Percentiles rank a stretch among this genome's conserved stretches.
These are phyloP conservation scores for Cubamyces sp. DNA, from an alignment of 768 basidiomycete species.

Conservation along the genomic window DNA sequence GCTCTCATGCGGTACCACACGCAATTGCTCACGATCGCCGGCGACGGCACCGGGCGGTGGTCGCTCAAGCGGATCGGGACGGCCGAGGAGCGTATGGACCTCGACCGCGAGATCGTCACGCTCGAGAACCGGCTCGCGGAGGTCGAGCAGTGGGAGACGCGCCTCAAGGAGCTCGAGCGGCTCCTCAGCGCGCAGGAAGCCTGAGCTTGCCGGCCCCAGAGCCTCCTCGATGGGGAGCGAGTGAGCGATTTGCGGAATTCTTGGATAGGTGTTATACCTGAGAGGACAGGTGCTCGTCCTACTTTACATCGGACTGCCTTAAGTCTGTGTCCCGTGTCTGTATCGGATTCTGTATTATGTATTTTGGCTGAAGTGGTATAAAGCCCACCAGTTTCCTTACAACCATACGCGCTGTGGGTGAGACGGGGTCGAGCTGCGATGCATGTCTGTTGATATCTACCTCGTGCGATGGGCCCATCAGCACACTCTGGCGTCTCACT, in stretches of 20 bases:
- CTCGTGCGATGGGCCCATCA: no score
- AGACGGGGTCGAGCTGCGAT: no score
- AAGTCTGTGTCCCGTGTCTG: neutral
- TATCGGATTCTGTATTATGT: neutral
- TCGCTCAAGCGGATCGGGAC: slow-evolving; percentile 72
- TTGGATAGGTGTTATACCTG: neutral
- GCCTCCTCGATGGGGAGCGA: no score
- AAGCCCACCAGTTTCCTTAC: neutral
- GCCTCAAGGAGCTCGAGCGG: slow-evolving; percentile 65
- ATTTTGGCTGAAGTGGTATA: neutral
- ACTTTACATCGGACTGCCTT: neutral
- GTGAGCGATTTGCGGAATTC: neutral
- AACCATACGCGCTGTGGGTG: no score
- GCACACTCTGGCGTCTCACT: no score
- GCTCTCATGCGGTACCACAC: slow-evolving; percentile 89
- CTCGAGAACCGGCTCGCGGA: slow-evolving; percentile 71
- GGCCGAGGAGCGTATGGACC: slow-evolving; percentile 71
- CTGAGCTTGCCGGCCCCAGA: no score
- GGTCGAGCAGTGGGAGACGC: slow-evolving; percentile 72
- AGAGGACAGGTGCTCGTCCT: neutral
- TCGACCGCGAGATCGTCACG: slow-evolving; percentile 72
- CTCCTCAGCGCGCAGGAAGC: slow-evolving; percentile 52
- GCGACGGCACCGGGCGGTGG: slow-evolving; percentile 75
- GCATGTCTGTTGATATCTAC: no score
- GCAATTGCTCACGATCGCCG: slow-evolving; percentile 77